Percentiles rank a stretch among this genome's conserved stretches.
Conservation (phyloP, 306 rosid genomes). For the Prunus mongolica region DNA sequence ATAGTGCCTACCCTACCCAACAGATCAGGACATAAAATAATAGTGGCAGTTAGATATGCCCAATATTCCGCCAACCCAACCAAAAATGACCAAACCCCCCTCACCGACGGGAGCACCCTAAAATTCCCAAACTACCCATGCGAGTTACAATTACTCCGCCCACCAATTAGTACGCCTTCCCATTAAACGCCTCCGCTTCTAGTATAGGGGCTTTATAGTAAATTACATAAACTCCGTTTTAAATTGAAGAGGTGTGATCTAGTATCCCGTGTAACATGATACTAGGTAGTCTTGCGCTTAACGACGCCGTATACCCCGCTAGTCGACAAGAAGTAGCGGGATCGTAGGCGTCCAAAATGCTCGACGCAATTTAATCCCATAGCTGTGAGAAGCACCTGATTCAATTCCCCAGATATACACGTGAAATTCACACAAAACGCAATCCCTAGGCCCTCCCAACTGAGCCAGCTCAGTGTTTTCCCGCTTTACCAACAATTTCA, state of each 20-base stretch:
- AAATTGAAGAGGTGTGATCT: not conserved
- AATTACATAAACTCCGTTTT: not conserved
- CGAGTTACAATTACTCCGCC: not conserved
- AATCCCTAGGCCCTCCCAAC: conserved; percentile 39
- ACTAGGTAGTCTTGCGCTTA: conserved; percentile 4
- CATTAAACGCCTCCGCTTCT: not conserved
- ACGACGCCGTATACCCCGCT: conserved; percentile 31
- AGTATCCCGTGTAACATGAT: not conserved
- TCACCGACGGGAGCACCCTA: not conserved
- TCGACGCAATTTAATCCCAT: not conserved
- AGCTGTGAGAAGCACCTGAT: not conserved
- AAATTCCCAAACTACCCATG: conserved; percentile 5
- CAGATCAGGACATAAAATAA: not conserved
- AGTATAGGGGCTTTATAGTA: not conserved
- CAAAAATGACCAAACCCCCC: not conserved
- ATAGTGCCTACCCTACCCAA: not conserved
- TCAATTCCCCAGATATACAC: conserved; percentile 32
- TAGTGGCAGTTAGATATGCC: not conserved
- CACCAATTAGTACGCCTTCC: not conserved
- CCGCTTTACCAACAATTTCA: not conserved
- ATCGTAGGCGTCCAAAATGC: conserved; percentile 19
- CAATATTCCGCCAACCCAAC: not conserved
- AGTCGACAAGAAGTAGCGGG: conserved; percentile 11
- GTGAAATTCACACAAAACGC: conserved; percentile 31
- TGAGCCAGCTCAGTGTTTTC: not conserved